phyloP scores from a whole-genome alignment of 1,284 basidiomycete species.

The Ganoderma sinense region DNA sequence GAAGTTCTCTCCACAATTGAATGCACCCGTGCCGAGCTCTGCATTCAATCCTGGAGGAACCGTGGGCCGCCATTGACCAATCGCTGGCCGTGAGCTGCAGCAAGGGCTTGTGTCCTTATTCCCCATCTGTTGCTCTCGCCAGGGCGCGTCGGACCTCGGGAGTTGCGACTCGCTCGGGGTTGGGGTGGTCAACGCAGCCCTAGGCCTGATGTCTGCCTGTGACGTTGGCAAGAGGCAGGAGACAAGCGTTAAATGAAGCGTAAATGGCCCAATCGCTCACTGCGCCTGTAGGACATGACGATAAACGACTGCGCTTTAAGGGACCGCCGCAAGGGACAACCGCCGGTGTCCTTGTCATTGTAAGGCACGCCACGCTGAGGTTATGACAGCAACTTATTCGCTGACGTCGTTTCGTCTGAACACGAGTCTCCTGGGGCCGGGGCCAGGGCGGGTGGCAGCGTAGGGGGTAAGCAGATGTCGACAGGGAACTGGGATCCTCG shows the following conservation, averaged over 20 bases:
- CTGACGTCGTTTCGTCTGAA: background rate
- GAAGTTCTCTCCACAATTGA: background rate
- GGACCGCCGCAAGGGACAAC: background rate
- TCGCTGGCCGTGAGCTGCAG: background rate
- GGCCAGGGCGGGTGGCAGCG: background rate
- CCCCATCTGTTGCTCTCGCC: background rate
- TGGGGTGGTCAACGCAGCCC: background rate
- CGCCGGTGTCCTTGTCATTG: background rate
- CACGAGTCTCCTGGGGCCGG: background rate
- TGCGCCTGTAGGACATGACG: background rate
- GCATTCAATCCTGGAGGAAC: background rate
- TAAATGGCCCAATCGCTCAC: background rate
- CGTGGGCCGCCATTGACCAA: background rate
- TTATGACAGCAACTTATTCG: background rate
- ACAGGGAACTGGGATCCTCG: background rate
- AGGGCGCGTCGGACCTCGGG: background rate
- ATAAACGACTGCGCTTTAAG: constrained; percentile 5
- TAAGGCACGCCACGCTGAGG: background rate
- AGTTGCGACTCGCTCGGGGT: background rate
- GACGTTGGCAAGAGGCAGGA: background rate
- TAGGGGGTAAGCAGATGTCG: background rate
- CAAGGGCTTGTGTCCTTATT: background rate
- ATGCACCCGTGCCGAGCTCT: background rate
- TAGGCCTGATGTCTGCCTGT: background rate
- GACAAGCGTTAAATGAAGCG: background rate